Evolutionary conservation across 306 rosid genomes (phyloP), one percentile per base, ranked within the genome.

Genomic region (Vigna hirtella): DNA sequence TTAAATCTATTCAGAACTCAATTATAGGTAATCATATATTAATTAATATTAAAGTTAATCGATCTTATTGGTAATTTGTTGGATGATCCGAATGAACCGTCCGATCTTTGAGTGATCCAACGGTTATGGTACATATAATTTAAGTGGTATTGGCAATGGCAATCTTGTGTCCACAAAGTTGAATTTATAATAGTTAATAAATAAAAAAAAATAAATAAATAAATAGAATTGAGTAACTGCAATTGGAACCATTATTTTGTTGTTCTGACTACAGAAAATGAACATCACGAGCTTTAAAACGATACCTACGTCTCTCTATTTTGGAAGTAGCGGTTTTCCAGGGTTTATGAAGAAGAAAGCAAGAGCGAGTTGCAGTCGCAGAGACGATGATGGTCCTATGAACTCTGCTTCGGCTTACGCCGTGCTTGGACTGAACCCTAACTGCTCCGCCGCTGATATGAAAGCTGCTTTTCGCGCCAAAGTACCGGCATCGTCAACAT

Each of bases 391-490:
- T 32, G 61, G 75, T 82, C 81, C 90, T 66, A 81, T 86, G 14
- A 85, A 91, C 52, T 7, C 50, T 71, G 73, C 86, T 72, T 84
- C 93, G 0, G 95, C 98, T 62, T 92, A 81, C 58, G 76, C 83
- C 2, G 70, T 94, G 28, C 97, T 94, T 34, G 98, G 91, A 58
- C 77, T 89, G 9, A 79, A 88, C n/a, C 89, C 93, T 22, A 61
- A 85, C 62, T 90, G 87, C 88, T 89, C 97, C 0, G 18, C 84
- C 68, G 61, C 81, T 17, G 88, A 92, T 18, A 88, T 94, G 20
- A 94, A 94, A 85, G 87, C 93, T 17, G 97, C 98, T 79, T 94
- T 94, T 79, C 92, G 98, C 79, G 83, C 91, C 79, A 92, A 91
- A 85, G 97, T 90, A 79, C 52, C 18, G 22, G 1, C 22, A 20